phyloP scores from a whole-genome alignment of 495 filamentous ascomycete species.

The Trichocladium antarcticum region DNA sequence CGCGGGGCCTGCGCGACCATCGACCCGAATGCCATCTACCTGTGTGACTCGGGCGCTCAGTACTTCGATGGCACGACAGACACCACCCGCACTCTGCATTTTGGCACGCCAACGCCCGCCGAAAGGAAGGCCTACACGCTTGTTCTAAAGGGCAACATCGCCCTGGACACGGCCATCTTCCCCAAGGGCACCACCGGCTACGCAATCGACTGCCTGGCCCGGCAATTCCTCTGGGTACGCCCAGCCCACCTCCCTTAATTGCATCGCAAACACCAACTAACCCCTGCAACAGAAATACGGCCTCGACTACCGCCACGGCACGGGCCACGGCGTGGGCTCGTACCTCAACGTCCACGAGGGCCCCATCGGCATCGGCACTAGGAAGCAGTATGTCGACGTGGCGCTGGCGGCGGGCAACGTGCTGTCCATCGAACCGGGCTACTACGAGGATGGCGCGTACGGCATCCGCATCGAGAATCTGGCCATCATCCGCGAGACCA shows the following conservation, averaged over 20 bases:
- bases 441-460: constrained; percentile 94
- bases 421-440: constrained; percentile 90
- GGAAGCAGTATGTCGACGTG: constrained; percentile 85
- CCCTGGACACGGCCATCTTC: constrained; percentile 75
- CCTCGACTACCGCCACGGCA: constrained; percentile 92
- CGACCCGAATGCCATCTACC: constrained; percentile 78
- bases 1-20: constrained; percentile 69
- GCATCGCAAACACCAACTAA: neutral
- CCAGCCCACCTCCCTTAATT: neutral
- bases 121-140: constrained; percentile 90
- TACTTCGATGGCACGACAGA: constrained; percentile 95
- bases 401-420: constrained; percentile 85
- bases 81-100: constrained; percentile 88
- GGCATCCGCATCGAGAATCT: constrained; percentile 98
- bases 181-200: constrained; percentile 93
- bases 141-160: constrained; percentile 93
- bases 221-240: constrained; percentile 79
- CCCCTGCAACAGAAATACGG: constrained; percentile 49
- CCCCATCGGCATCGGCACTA: constrained; percentile 88
- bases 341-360: constrained; percentile 94
- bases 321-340: constrained; percentile 91
- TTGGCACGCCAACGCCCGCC: constrained; percentile 70
- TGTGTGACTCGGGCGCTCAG: constrained; percentile 95
- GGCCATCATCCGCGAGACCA: constrained; percentile 74
- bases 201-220: constrained; percentile 77